Base-by-base conservation (phyloP, 768 basidiomycete genomes). In the Suillus luteus region DNA sequence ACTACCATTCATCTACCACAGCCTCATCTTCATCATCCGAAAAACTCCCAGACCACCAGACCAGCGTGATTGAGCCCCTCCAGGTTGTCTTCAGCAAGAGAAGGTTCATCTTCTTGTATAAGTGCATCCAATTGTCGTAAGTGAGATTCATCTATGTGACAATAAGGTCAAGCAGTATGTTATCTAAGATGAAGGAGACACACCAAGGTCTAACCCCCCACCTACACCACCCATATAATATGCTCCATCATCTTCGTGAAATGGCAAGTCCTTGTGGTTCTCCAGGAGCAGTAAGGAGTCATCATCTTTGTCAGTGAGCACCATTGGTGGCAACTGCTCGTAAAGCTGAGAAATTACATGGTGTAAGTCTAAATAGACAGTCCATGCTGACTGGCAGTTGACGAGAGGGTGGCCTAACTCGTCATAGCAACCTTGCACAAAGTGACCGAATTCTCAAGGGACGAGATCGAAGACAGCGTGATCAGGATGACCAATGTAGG, bases 241-340 rank as follows among this genome's bases (percentile, higher is more conserved):
- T 38, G 6, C 74, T 67, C 48, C 73, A 74, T 59, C 22, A 31
- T 15, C 67, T 65, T 15, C 24, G 1, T 0, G 17, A 54, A 9
- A 62, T 69, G 66, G 2, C 6, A 67, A 37, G 38, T 69, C 40
- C 62, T 69, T 15, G 61, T 54, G 57, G 41, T 38, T 64, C 46
- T 43, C 24, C 27, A 60, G 17, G 8, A 60, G 38, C 5, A 17
- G 22, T 14, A 55, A 19, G 14, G 1, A 15, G 31, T 51, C 49
- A 31, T 51, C 3, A 4, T 60, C 31, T 17, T 44, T 44, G 43
- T 60, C 31, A 46, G 19, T 2, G 31, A 48, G 31, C n/a, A 60
- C 43, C 31, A 60, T 4, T 24, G 43, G 27, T 5, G 43, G 40
- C 46, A 46, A 6, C 22, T n/a, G 27, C 33, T 41, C 43, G 12